Conservation (phyloP, 73 alveolate species). For the Loxodes magnus region DNA sequence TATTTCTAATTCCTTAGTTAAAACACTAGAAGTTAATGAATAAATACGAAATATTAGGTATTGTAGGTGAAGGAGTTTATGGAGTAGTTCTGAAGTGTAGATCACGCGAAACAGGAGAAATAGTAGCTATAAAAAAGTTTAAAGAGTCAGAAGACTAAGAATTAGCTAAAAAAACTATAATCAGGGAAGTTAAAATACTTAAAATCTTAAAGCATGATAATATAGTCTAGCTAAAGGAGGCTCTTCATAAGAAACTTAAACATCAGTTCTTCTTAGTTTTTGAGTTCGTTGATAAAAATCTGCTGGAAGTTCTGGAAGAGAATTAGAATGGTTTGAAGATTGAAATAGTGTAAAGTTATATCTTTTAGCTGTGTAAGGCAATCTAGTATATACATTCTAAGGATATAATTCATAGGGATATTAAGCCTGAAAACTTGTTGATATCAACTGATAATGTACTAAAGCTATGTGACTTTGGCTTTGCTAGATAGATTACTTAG, state of each 20-base stretch:
- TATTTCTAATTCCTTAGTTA: too few species aligned
- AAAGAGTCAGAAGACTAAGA: slow-evolving; percentile 68
- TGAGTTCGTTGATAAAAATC: slow-evolving; percentile 90
- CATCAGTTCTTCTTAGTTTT: slow-evolving; percentile 84
- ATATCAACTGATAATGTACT: neutral
- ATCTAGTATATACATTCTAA: neutral
- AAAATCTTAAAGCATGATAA: slow-evolving; percentile 51
- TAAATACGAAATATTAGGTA: slow-evolving; percentile 63
- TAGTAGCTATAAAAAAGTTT: slow-evolving; percentile 77
- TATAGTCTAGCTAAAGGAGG: slow-evolving; percentile 70
- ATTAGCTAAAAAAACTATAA: slow-evolving; percentile 47
- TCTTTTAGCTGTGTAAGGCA: neutral
- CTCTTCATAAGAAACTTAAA: slow-evolving; percentile 76
- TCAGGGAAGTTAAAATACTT: slow-evolving; percentile 61
- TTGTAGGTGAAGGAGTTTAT: slow-evolving; percentile 73
- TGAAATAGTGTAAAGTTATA: neutral
- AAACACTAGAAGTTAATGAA: too few species aligned
- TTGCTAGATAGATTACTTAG: neutral
- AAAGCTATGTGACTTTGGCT: slow-evolving; percentile 1
- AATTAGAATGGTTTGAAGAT: slow-evolving; percentile 57
- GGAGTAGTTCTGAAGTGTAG: slow-evolving; percentile 64
- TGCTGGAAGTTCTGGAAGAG: slow-evolving; percentile 86
- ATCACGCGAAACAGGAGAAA: slow-evolving; percentile 56
- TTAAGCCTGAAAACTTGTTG: slow-evolving; percentile 6
- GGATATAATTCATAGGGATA: slow-evolving; percentile 12